Evolutionary conservation across 78 protist species (phyloP).

Genomic region (Planoprotostelium fungivorum): DNA sequence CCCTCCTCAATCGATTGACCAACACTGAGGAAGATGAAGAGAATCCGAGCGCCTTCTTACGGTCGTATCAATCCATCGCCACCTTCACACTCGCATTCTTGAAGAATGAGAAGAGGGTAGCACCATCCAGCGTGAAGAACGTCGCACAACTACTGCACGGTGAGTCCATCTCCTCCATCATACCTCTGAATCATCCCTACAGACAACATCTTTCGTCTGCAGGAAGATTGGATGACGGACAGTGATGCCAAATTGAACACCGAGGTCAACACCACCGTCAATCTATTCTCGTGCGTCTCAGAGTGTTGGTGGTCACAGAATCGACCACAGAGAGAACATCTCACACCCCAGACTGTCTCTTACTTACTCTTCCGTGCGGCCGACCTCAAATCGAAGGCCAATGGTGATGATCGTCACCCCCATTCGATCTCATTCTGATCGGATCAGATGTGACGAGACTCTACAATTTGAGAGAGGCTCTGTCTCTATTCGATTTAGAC

Average conservation of each 20-base stretch:
- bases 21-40: background rate
- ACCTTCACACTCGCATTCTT: background rate
- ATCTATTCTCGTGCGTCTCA: slow-evolving; percentile 9
- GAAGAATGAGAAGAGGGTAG: background rate
- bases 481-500: slow-evolving; percentile 23
- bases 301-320: slow-evolving; percentile 46
- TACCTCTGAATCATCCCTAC: background rate
- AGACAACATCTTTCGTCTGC: background rate
- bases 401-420: background rate
- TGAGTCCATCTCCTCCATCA: background rate
- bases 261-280: background rate
- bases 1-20: background rate
- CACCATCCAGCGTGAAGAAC: background rate
- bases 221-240: background rate
- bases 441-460: slow-evolving; percentile 38
- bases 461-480: slow-evolving; percentile 21
- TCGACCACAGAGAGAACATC: slow-evolving; percentile 5
- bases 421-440: background rate
- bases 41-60: background rate
- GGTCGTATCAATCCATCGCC: background rate
- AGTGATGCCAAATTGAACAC: background rate
- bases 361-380: slow-evolving; percentile 36
- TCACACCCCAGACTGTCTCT: slow-evolving; percentile 58
- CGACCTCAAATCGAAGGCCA: slow-evolving; percentile 2
- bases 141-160: background rate